These are phyloP conservation scores for Chaetoceros muelleri DNA, from an alignment of 108 stramenopile species.

Conservation along the genomic window DNA sequence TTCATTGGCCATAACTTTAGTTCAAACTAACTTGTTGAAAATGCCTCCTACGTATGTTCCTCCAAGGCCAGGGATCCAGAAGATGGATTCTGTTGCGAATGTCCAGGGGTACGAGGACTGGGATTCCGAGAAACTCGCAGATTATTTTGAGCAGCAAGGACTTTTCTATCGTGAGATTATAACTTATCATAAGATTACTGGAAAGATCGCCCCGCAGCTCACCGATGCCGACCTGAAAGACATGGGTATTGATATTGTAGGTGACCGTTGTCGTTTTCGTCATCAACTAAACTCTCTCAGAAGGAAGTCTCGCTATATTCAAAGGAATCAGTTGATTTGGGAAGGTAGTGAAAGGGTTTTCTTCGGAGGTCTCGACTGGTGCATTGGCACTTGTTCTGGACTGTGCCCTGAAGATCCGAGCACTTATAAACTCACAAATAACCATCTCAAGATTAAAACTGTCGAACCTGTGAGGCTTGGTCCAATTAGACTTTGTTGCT, in stretches of 20 bases:
- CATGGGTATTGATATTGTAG: constrained; percentile 35
- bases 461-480: constrained; percentile 28
- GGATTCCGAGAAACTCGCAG: constrained; percentile 11
- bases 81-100: neutral
- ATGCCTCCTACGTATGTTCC: neutral
- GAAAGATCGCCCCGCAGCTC: constrained; percentile 24
- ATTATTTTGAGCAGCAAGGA: constrained; percentile 16
- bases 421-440: constrained; percentile 26
- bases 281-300: constrained; percentile 14
- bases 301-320: constrained; percentile 16
- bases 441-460: constrained; percentile 28
- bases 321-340: constrained; percentile 24
- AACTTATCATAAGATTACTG: constrained; percentile 33
- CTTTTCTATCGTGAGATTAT: constrained; percentile 24
- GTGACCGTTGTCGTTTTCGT: constrained; percentile 31
- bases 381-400: constrained; percentile 21
- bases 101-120: constrained; percentile 8
- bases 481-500: constrained; percentile 26
- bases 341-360: constrained; percentile 34
- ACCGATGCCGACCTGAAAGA: constrained; percentile 30
- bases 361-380: neutral
- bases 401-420: constrained; percentile 31
- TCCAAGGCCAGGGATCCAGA: neutral
- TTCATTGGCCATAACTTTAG: too few relatives aligned
- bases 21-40: too few relatives aligned